Conservation (phyloP, 2,329 filamentous ascomycete species). For the Alternaria arborescens region DNA sequence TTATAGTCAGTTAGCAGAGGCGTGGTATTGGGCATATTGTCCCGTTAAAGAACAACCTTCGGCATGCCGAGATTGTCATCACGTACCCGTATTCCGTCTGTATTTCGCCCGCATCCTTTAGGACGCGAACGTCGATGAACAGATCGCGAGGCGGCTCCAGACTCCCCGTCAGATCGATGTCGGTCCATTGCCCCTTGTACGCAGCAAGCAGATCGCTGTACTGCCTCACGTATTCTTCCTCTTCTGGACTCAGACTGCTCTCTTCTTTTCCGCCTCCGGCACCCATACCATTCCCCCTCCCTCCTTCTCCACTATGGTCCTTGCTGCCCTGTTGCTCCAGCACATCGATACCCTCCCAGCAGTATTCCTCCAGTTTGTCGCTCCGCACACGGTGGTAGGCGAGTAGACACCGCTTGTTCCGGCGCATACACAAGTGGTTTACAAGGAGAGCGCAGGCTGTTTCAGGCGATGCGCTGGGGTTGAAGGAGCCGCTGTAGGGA, state of each 20-base stretch:
- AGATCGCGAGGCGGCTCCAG: conserved; percentile 93
- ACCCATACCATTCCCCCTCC: conserved; percentile 55
- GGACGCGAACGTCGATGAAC: conserved; percentile 94
- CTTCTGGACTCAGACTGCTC: conserved; percentile 89
- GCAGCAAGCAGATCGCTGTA: conserved; percentile 93
- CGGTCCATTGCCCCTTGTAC: conserved; percentile 98
- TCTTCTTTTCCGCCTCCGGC: conserved; percentile 58
- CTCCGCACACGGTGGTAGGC: conserved; percentile 92
- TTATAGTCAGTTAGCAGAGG: conserved; percentile 48
- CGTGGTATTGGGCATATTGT: neutral
- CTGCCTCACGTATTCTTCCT: conserved; percentile 93
- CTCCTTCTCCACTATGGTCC: conserved; percentile 34
- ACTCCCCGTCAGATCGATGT: conserved; percentile 93
- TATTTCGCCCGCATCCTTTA: conserved; percentile 97
- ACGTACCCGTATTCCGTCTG: conserved; percentile 97
- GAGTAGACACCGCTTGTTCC: conserved; percentile 94
- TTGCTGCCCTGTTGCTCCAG: conserved; percentile 65
- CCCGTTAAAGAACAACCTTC: neutral
- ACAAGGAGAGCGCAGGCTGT: conserved; percentile 89
- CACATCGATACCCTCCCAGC: conserved; percentile 89
- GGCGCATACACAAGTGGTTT: conserved; percentile 91
- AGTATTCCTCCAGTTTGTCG: conserved; percentile 91
- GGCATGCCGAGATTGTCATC: conserved; percentile 1
- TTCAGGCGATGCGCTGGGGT: conserved; percentile 82
- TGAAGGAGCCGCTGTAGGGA: conserved; percentile 84